Conservation (phyloP, 2,329 filamentous ascomycete species). For the Acrodontium crateriforme region DNA sequence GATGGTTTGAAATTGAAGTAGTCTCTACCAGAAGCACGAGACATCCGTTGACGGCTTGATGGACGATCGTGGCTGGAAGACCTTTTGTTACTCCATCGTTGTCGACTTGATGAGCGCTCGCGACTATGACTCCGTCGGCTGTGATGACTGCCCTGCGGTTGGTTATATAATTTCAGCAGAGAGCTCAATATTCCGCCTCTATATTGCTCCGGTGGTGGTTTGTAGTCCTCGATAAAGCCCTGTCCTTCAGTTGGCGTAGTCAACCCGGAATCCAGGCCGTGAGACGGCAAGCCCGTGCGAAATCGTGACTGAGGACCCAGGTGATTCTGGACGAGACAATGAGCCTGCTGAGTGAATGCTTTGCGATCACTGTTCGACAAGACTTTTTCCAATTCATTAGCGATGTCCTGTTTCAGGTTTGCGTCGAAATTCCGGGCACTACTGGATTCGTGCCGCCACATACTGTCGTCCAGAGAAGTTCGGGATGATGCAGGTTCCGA, state of each 20-base stretch:
- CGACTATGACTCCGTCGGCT: too few relatives aligned
- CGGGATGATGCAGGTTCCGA: slow-evolving; percentile 19
- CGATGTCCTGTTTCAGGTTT: slow-evolving; percentile 20
- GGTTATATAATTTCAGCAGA: slow-evolving; percentile 54
- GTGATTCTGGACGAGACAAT: slow-evolving; percentile 29
- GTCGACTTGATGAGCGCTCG: too few relatives aligned
- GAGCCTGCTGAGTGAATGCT: slow-evolving; percentile 26
- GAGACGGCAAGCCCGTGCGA: slow-evolving; percentile 13
- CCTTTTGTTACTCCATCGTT: too few relatives aligned
- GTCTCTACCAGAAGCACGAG: slow-evolving; percentile 5
- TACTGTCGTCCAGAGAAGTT: slow-evolving; percentile 14
- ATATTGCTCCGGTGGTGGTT: slow-evolving; percentile 53
- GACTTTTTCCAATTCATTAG: slow-evolving; percentile 10
- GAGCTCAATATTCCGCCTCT: slow-evolving; percentile 60
- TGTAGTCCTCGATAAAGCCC: slow-evolving; percentile 47
- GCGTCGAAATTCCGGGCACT: slow-evolving; percentile 16
- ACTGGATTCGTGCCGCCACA: background rate
- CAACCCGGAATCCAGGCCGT: slow-evolving; percentile 30
- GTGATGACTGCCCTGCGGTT: slow-evolving; percentile 2
- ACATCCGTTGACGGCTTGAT: too few relatives aligned
- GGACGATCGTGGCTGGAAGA: slow-evolving; percentile 9
- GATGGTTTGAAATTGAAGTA: slow-evolving; percentile 18
- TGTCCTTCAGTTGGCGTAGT: slow-evolving; percentile 34
- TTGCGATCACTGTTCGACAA: slow-evolving; percentile 1
- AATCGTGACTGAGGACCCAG: slow-evolving; percentile 13